These are phyloP conservation scores for Stephania japonica DNA, from an alignment of 164 flowering plant species.

Conservation along the genomic window DNA sequence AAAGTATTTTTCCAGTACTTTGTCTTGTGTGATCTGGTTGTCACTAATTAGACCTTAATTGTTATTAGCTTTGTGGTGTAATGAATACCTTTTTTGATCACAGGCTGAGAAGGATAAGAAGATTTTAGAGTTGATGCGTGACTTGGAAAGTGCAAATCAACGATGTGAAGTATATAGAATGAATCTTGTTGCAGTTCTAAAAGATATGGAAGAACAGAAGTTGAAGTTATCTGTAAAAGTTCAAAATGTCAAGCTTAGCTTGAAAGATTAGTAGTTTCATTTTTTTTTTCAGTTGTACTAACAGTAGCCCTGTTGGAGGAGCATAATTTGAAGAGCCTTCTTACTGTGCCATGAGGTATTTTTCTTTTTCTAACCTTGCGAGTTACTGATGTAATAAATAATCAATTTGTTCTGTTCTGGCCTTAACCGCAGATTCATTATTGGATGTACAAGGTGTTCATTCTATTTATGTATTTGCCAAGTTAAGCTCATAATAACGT, in stretches of 20 bases:
- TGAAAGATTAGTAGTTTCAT: conserved; percentile 30
- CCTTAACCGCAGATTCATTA: background rate
- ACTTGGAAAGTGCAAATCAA: conserved; percentile 46
- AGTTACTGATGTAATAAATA: background rate
- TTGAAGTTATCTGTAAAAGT: conserved; percentile 60
- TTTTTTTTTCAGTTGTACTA: background rate
- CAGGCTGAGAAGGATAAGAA: conserved; percentile 55
- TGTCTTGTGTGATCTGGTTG: background rate
- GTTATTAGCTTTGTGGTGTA: background rate
- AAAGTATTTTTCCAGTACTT: background rate
- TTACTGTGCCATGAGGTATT: background rate
- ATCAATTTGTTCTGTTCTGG: background rate
- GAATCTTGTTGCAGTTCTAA: conserved; percentile 51
- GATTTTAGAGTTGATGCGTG: conserved; percentile 43
- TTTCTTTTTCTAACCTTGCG: background rate
- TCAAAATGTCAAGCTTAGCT: conserved; percentile 54
- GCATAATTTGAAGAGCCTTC: background rate
- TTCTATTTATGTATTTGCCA: background rate
- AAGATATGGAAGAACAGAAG: conserved; percentile 76
- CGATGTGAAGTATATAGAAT: conserved; percentile 56
- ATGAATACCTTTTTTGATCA: background rate
- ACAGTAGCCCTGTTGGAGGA: background rate
- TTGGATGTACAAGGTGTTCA: background rate
- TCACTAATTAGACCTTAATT: background rate
- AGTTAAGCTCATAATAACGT: background rate